These are phyloP conservation scores for Paradendryphiella salina DNA, from an alignment of 2,329 filamentous ascomycete genomes.

Conservation along the genomic window DNA sequence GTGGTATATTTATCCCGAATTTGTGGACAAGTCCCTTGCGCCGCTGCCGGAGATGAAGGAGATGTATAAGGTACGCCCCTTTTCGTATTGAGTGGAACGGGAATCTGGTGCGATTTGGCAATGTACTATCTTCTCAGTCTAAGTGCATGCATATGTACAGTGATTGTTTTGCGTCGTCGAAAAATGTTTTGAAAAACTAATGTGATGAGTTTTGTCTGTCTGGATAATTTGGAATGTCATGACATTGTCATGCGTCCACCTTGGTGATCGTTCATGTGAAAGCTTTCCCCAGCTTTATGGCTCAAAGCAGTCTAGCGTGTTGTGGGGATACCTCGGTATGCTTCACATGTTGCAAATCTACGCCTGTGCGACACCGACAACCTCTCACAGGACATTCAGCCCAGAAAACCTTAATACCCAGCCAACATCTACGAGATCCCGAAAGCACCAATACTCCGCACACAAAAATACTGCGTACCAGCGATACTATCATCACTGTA, in stretches of 20 bases:
- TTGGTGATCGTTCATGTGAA: conserved; percentile 7
- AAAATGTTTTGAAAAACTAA: too few species aligned
- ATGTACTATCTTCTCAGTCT: neutral
- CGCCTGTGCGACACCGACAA: conserved; percentile 7
- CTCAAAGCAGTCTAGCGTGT: conserved; percentile 10
- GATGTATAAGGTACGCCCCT: conserved; percentile 41
- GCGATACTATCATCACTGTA: neutral
- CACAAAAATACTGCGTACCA: neutral
- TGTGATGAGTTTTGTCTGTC: too few species aligned
- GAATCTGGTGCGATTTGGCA: neutral
- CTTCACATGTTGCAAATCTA: conserved; percentile 27
- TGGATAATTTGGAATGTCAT: too few species aligned
- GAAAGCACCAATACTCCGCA: neutral
- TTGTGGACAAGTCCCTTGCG: conserved; percentile 42
- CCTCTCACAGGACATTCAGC: conserved; percentile 8
- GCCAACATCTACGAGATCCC: neutral
- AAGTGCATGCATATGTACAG: too few species aligned
- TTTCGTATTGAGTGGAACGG: conserved; percentile 35
- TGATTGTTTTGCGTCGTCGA: too few species aligned
- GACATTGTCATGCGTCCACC: too few species aligned
- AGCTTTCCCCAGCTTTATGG: conserved; percentile 11
- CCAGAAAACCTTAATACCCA: conserved; percentile 15
- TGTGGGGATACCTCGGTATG: conserved; percentile 31
- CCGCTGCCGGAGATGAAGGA: conserved; percentile 48
- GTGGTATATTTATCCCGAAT: conserved; percentile 50